phyloP scores from a whole-genome alignment of 345 rosid genomes.

The Citrus australasica region DNA sequence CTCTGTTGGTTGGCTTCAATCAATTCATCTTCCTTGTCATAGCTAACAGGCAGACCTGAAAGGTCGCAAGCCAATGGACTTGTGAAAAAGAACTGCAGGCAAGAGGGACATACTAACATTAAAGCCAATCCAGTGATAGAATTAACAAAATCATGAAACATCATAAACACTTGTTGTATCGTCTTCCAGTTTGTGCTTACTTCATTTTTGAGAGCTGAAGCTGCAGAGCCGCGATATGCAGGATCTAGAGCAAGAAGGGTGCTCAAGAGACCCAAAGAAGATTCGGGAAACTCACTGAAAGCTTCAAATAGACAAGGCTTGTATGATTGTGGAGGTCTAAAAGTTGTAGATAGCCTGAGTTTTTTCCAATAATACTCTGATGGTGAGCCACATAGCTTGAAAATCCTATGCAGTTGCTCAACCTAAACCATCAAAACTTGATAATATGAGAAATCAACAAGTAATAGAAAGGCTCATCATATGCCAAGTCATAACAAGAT shows the following conservation, averaged over 20 bases:
- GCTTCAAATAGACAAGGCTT: slow-evolving; percentile 33
- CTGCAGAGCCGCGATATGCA: slow-evolving; percentile 41
- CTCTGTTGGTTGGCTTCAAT: slow-evolving; percentile 26
- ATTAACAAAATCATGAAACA: background rate
- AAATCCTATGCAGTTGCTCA: slow-evolving; percentile 85
- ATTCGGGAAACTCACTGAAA: slow-evolving; percentile 42
- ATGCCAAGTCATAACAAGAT: background rate
- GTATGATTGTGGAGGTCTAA: slow-evolving; percentile 47
- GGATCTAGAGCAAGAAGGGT: slow-evolving; percentile 62
- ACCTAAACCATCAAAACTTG: slow-evolving; percentile 36
- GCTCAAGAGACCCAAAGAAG: slow-evolving; percentile 49
- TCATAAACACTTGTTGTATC: background rate
- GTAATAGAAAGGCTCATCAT: background rate
- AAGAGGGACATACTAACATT: slow-evolving; percentile 8
- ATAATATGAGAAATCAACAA: slow-evolving; percentile 1
- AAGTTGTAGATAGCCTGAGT: slow-evolving; percentile 54
- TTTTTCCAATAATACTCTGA: slow-evolving; percentile 85
- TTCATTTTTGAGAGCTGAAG: slow-evolving; percentile 44
- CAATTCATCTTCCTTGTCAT: slow-evolving; percentile 36
- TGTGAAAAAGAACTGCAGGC: slow-evolving; percentile 45
- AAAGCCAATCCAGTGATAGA: background rate
- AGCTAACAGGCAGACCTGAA: slow-evolving; percentile 50
- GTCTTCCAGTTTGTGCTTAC: slow-evolving; percentile 20
- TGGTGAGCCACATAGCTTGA: slow-evolving; percentile 85
- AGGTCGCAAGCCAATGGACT: slow-evolving; percentile 54